Conservation (phyloP, 164 flowering plant species). For the Echeveria elegans region DNA sequence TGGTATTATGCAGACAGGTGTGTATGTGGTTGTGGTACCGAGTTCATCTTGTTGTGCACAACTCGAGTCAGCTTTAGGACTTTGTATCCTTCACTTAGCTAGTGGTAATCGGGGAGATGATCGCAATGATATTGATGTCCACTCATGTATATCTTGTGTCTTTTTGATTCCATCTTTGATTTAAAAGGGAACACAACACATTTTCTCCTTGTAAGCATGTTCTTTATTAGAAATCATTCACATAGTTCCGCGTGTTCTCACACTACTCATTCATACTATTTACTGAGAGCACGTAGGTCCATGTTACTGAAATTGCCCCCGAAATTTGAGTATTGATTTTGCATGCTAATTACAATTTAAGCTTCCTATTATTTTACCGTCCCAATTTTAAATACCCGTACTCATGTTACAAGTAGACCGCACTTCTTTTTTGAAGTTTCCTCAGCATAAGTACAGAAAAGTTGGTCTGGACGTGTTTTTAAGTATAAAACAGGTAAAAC, state of each 20-base stretch:
- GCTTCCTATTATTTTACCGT: background rate
- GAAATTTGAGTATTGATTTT: too few relatives aligned
- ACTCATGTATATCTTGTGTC: background rate
- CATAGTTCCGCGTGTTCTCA: too few relatives aligned
- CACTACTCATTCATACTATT: too few relatives aligned
- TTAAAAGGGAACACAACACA: too few relatives aligned
- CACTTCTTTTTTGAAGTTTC: slow-evolving; percentile 15
- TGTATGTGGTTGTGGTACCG: slow-evolving; percentile 48
- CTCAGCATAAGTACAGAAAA: slow-evolving; percentile 43
- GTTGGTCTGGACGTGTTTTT: slow-evolving; percentile 65
- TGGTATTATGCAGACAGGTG: slow-evolving; percentile 24
- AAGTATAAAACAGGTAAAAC: slow-evolving; percentile 50
- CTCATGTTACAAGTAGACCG: background rate
- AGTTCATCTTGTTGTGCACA: slow-evolving; percentile 74
- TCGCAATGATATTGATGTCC: background rate
- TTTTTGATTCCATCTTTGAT: background rate
- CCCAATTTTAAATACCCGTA: too few relatives aligned
- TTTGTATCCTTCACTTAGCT: slow-evolving; percentile 62
- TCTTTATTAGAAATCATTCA: too few relatives aligned
- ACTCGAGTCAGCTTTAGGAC: slow-evolving; percentile 65
- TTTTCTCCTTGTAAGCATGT: too few relatives aligned
- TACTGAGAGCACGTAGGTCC: too few relatives aligned
- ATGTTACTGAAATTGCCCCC: too few relatives aligned
- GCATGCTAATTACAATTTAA: too few relatives aligned
- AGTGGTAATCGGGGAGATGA: background rate